Base-by-base conservation (phyloP, 768 basidiomycete species). In the Glaciozyma martinii region DNA sequence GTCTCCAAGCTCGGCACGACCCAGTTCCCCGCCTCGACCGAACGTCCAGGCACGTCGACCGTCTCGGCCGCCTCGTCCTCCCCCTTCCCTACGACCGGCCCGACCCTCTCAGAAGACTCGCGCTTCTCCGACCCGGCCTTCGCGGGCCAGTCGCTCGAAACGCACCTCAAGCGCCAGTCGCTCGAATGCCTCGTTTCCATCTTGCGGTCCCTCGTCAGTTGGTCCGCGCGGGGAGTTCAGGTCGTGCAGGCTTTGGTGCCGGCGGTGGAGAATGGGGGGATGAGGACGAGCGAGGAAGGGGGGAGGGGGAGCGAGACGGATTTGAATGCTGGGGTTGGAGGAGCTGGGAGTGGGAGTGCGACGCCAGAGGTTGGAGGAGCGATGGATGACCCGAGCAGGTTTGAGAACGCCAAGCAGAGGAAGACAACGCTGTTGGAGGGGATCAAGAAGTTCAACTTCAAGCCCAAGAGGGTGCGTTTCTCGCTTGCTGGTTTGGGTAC, bases 391-490 rank as follows among this genome's bases (percentile, higher is more conserved):
- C 94, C 94, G 2, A 86, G 81, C 25, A 83, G 83, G 73, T 97
- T 99, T 68, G 94, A 97, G 79, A 92, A 83, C 66, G 95, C 92
- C 16, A 97, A 95, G 76, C 89, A 91, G 78, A 87, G 89, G 78
- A 99, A 99, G 79, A 97, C 90, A 42, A 93, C 88, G 0, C 76
- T 98, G 33, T 78, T 92, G 46, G 94, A 98, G 75, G 95, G 95
- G 32, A 88, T 98, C 77, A 92, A 88, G 77, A 91, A 90, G 77
- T 99, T 99, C 78, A 97, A 98, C 76, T 91, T 87, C 80, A 98
- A 95, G 78, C 93, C 94, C n/a, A 98, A 97, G 78, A 83, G 86
- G 71, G 92, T 93, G 73, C 54, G 86, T 77, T 3, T 25, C 27
- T 42, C 50, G n/a, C n/a, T n/a, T n/a, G 21, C 32, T 15, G 62